phyloP scores from a whole-genome alignment of 179 eudicot genomes.

The Drosera spatulata region DNA sequence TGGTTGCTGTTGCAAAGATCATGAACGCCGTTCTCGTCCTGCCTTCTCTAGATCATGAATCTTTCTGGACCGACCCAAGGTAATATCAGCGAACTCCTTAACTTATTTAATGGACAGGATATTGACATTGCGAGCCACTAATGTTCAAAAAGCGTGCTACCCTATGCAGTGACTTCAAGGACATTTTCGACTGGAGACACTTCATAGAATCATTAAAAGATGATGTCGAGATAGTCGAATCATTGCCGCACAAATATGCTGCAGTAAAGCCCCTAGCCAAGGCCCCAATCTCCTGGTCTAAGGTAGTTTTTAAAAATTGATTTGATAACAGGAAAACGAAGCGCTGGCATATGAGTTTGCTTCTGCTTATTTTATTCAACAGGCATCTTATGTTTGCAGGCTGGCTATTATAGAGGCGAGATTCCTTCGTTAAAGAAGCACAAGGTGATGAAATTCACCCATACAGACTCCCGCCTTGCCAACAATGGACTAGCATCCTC shows the following conservation, averaged over 20 bases:
- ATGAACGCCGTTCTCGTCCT: constrained; percentile 90
- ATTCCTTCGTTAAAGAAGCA: constrained; percentile 35
- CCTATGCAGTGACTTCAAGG: constrained; percentile 58
- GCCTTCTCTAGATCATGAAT: constrained; percentile 77
- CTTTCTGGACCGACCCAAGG: constrained; percentile 92
- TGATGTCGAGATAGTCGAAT: constrained; percentile 54
- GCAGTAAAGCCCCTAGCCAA: constrained; percentile 30
- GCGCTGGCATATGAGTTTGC: no score
- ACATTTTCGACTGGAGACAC: constrained; percentile 75
- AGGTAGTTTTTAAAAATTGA: constrained; percentile 22
- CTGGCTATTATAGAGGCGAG: constrained; percentile 52
- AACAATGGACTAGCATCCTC: constrained; percentile 55
- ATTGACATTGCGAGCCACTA: neutral
- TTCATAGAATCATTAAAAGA: constrained; percentile 46
- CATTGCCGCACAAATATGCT: constrained; percentile 41
- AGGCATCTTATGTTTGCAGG: constrained; percentile 19
- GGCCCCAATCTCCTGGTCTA: constrained; percentile 83
- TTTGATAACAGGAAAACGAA: no score
- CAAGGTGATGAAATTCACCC: constrained; percentile 68
- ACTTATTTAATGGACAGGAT: neutral
- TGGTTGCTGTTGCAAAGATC: constrained; percentile 67
- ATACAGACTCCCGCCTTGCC: constrained; percentile 61
- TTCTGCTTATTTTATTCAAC: neutral
- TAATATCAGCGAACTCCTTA: constrained; percentile 6
- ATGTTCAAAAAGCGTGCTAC: neutral